A percentile compares a stretch with the other conserved stretches of the same genome.
Evolutionary conservation across 345 rosid genomes (phyloP).

Genomic region (Eucalyptus coolabah): DNA sequence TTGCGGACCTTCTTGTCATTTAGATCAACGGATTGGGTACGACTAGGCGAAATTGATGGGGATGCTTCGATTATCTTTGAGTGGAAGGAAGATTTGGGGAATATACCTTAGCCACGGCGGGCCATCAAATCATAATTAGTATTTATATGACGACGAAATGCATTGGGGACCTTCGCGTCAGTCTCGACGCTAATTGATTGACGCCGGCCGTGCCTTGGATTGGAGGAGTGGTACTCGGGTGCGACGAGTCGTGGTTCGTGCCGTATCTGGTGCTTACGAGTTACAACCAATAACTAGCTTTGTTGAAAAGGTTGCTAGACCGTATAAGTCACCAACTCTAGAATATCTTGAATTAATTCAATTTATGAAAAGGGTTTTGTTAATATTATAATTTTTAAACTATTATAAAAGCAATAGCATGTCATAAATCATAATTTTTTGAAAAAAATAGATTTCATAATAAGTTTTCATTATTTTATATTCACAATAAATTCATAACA

Average conservation of each 20-base stretch:
- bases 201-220: neutral
- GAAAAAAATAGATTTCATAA: too few relatives aligned
- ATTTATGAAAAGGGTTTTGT: too few relatives aligned
- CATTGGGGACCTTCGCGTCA: neutral
- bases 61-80: neutral
- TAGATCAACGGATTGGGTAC: neutral
- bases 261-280: neutral
- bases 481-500: too few relatives aligned
- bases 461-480: too few relatives aligned
- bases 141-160: neutral
- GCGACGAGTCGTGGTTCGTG: neutral
- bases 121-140: neutral
- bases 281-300: neutral
- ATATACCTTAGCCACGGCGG: neutral
- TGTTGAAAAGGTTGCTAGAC: neutral
- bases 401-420: too few relatives aligned
- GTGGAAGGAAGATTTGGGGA: neutral
- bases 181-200: neutral
- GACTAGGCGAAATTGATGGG: neutral
- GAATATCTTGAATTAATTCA: too few relatives aligned
- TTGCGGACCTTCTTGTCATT: neutral
- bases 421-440: too few relatives aligned
- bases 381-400: too few relatives aligned
- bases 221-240: neutral
- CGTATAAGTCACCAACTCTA: too few relatives aligned